Percentiles rank a stretch among this genome's conserved stretches.
Conservation (phyloP, 1,284 basidiomycete species). For the Rhizoctonia solani region DNA sequence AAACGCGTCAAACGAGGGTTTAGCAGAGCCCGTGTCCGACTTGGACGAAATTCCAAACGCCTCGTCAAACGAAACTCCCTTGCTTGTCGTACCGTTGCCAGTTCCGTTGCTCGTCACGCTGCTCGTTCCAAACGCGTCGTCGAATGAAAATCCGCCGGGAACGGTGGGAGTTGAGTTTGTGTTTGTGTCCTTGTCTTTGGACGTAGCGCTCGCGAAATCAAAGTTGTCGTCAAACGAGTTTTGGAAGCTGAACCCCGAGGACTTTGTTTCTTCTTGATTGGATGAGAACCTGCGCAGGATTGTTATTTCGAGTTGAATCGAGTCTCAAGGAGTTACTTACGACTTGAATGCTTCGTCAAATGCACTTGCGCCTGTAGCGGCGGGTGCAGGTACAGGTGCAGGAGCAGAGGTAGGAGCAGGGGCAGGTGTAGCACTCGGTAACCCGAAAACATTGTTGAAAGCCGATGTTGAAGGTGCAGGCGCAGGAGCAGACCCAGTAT, state of each 20-base stretch:
- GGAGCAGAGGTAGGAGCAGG: conserved; percentile 19
- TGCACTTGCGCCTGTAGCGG: conserved; percentile 23
- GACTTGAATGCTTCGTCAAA: conserved; percentile 39
- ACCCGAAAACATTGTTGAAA: conserved; percentile 12
- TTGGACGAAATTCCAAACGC: conserved; percentile 57
- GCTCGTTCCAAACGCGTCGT: conserved; percentile 49
- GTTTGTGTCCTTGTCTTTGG: conserved; percentile 46
- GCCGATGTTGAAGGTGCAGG: conserved; percentile 46
- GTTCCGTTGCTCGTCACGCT: conserved; percentile 12
- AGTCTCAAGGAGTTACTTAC: not conserved
- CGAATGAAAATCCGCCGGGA: conserved; percentile 47
- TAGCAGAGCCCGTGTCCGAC: conserved; percentile 48
- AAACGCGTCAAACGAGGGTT: conserved; percentile 43
- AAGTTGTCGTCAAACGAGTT: conserved; percentile 81
- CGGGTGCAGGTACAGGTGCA: conserved; percentile 30
- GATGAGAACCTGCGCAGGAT: not conserved
- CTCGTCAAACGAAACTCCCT: conserved; percentile 58
- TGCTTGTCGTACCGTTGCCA: conserved; percentile 9
- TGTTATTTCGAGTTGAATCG: no score
- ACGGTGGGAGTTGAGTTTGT: conserved; percentile 36
- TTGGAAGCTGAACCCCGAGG: conserved; percentile 38
- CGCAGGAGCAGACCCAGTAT: conserved; percentile 40
- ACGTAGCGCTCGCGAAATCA: conserved; percentile 70
- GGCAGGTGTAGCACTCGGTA: conserved; percentile 14
- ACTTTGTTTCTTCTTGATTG: conserved; percentile 13